A percentile compares a stretch with the other conserved stretches of the same genome.
Evolutionary conservation across 2,329 filamentous ascomycete species (phyloP).

Genomic region (Colletotrichum cordylinicola): DNA sequence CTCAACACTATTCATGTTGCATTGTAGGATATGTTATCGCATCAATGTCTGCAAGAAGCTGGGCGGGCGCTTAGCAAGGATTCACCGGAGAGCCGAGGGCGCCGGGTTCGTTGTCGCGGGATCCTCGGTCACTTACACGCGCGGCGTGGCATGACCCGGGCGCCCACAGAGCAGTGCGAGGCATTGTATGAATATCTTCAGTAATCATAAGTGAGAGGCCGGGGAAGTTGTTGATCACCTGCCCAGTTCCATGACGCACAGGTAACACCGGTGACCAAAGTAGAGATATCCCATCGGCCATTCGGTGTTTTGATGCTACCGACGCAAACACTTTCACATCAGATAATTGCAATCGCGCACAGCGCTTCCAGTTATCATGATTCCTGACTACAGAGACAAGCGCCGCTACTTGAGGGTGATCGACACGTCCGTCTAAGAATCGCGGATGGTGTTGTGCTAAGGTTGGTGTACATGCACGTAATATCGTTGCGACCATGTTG

Average conservation of each 20-base stretch:
- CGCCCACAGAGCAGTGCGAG: not conserved
- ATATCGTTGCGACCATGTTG: not conserved
- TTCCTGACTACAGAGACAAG: not conserved
- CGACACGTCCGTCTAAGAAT: not conserved
- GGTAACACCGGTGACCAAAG: not conserved
- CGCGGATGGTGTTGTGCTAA: not conserved
- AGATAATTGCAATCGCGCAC: not conserved
- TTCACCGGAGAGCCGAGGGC: not conserved
- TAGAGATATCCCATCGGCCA: not conserved
- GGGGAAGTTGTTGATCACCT: not conserved
- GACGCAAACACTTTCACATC: not conserved
- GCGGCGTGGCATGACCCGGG: not conserved
- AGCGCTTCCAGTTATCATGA: not conserved
- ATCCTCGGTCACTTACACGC: not conserved
- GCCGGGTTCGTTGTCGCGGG: not conserved
- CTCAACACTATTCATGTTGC: not conserved
- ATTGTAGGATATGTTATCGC: not conserved
- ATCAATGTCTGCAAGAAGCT: not conserved
- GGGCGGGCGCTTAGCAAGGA: not conserved
- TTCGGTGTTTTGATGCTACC: not conserved
- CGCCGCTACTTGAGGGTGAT: not conserved
- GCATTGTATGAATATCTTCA: not conserved
- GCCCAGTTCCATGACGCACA: not conserved
- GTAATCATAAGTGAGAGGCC: rapidly evolving
- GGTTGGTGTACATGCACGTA: not conserved